Base-by-base conservation (phyloP, 768 basidiomycete species). In the Leccinum subtestaceum region DNA sequence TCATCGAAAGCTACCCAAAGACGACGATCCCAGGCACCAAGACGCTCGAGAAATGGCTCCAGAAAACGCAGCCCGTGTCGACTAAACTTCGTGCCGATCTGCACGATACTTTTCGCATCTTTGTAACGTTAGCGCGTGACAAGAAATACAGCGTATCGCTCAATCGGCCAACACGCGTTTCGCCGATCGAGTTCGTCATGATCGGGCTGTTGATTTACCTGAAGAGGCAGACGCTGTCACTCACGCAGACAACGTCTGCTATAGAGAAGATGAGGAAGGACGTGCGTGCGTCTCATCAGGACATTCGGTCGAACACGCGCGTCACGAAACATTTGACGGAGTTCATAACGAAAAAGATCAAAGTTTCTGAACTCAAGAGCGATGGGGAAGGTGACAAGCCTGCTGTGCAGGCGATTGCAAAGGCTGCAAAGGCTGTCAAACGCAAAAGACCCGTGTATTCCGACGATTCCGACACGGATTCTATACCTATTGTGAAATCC, bases 111-210 rank as follows among this genome's bases (percentile, higher is more conserved):
- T 74, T 77, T 46, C 65, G 69, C 13, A 75, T 75, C 36, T 75
- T 74, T 61, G 59, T 74, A 21, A 58, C 63, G 3, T 65, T 79
- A 43, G 74, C 72, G 8, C 70, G 72, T 15, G 67, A 73, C 60
- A 67, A 71, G 52, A 67, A 67, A 52, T 68, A 74, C 32, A 70
- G 67, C 32, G 62, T 56, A 31, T 71, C 76, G 5, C 70, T 78
- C 34, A 69, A 71, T 52, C 66, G 64, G 19, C 74, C 74, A 15
- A 66, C 72, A 9, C 74, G 75, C 25, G 71, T 80, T 5, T 72
- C 78, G 9, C 76, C 80, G 1, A 73, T 77, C 43, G 79, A 80
- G 58, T 79, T 81, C 62, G 75, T 82, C 56, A 77, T 78, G 74
- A 70, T 76, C 0, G 74, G 70, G 19, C 72, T 77, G 56, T 65